Base-by-base conservation (phyloP, 169 alveolate species). In the Cryptosporidium bovis region DNA sequence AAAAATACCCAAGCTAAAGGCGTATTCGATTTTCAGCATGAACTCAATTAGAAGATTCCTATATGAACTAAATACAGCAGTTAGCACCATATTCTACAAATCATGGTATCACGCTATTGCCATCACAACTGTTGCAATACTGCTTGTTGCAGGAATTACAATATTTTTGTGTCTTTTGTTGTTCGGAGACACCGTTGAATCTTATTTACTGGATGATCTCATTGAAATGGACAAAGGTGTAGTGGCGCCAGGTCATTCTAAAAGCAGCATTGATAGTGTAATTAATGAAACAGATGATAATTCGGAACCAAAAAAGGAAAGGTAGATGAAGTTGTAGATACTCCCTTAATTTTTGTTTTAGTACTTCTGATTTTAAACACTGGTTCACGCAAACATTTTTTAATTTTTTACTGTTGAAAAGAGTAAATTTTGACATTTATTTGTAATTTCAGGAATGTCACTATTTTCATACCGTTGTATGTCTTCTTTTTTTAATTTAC, bases 111-210 rank as follows among this genome's bases (percentile, higher is more conserved):
- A 77, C 36, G 87, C 87, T 15, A 16, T 27, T 60, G 62, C 64
- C 6, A 50, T 77, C 27, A 60, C 87, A 5, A 13, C 56, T 7
- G 51, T 60, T 40, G 20, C 71, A 20, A 58, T 24, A 20, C 64
- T 77, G 8, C 33, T 77, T 10, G 64, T 77, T n/a, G 69, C 87
- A 10, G 87, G 87, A 24, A 20, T 56, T 31, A 77, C 87, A 18
- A 36, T 77, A 7, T 77, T 10, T 36, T 44, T 34, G 13, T 77
- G 87, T 44, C 64, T 77, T 16, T 24, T 77, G 24, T 77, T 77
- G 50, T 77, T 77, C 16, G 87, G 87, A n/a, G 87, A 77, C 34
- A 34, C 64, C n/a, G 87, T 71, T 8, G 87, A 77, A 13, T 77
- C 87, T 15, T 56, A 77, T 16, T 60, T 77, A 29, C 27, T 77